Conservation (phyloP, 2,329 filamentous ascomycete genomes). For the Fusarium acutatum region DNA sequence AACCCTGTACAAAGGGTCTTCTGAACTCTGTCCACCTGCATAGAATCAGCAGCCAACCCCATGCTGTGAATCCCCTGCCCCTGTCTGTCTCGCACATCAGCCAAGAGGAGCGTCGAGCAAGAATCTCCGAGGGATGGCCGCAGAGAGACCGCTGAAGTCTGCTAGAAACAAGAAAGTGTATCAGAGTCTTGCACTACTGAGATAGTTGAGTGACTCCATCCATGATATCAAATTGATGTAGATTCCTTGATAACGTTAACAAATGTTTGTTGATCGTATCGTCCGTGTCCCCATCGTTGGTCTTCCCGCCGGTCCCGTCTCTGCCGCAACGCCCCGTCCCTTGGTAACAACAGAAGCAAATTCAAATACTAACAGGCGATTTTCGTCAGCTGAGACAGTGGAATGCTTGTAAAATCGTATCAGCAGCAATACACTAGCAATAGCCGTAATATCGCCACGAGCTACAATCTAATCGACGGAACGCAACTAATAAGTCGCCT, state of each 20-base stretch:
- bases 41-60: conserved; percentile 1
- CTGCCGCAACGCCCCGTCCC: conserved; percentile 17
- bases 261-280: neutral
- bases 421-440: neutral
- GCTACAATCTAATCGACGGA: neutral
- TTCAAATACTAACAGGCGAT: neutral
- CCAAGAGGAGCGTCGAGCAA: conserved; percentile 12
- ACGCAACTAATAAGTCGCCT: neutral
- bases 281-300: neutral
- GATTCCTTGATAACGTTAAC: neutral
- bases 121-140: conserved; percentile 32
- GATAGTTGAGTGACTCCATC: neutral
- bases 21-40: neutral
- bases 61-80: conserved; percentile 20
- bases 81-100: conserved; percentile 9
- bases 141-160: conserved; percentile 7
- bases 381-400: conserved; percentile 18
- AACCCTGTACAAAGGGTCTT: conserved; percentile 27
- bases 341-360: neutral
- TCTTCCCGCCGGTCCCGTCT: conserved; percentile 23
- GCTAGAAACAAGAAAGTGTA: neutral
- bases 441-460: neutral
- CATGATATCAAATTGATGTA: neutral
- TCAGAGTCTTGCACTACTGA: neutral
- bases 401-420: conserved; percentile 24